Base-by-base conservation (phyloP, 2,329 filamentous ascomycete species). In the Diaporthe amygdali region DNA sequence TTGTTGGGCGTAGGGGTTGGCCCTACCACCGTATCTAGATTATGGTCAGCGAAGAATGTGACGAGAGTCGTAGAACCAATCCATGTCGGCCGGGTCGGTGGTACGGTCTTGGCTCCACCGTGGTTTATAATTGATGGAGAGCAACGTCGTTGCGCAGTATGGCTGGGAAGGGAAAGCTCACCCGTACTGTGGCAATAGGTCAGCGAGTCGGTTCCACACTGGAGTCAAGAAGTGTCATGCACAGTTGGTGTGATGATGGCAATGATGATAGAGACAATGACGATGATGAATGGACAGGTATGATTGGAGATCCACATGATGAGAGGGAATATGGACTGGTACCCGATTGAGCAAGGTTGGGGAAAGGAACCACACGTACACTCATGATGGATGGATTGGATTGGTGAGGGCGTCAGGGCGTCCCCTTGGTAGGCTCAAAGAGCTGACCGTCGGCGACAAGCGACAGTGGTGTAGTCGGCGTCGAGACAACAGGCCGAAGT, bases 1-100 rank as follows among this genome's bases (percentile, higher is more conserved):
- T 72, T 84, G 83, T 77, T 91, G 83, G 77, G 90, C 89, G 76
- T 88, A 91, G 69, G 89, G 89, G 81, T 91, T 90, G 72, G 82
- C 80, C 75, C 81, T 81, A 70, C 83, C 84, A 73, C 86, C 85
- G 83, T 90, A 90, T 82, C 87, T 91, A 77, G 44, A 72, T 52
- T 64, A 54, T 22, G 59, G 80, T 85, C 76, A 85, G 81, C 72
- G 49, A 68, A 32, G 39, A 22, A 25, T 17, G 9, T 15, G 30
- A 9, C 25, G 2, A 15, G 20, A 27, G 4, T 20, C 7, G 34
- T 30, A 14, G n/a, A 9, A 37, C n/a, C 41, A 64, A 32, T 41
- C 44, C 25, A n/a, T 5, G 22, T 47, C n/a, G 56, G 41, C 20
- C 10, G 22, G 17, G 15, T 39, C 37, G 37, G 15, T 14, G 37